Base-by-base conservation (phyloP, 1,284 basidiomycete species). In the Sphaerobolus stellatus region DNA sequence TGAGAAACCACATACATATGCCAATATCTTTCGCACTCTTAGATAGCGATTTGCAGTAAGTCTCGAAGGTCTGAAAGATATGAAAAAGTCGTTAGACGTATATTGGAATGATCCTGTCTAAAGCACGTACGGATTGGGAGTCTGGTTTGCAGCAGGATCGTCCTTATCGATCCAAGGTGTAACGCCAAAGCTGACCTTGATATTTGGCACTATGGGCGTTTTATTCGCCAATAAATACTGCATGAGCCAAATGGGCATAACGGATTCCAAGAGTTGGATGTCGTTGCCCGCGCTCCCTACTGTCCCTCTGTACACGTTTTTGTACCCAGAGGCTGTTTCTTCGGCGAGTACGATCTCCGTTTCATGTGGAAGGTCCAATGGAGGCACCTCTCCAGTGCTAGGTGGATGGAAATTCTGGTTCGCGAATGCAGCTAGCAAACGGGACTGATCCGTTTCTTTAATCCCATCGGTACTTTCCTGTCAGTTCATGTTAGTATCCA, bases 151-250 rank as follows among this genome's bases (percentile, higher is more conserved):
- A 30, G 22, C 40, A 31, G 33, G 9, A 20, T 77, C 74, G 54
- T 81, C 79, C 54, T 78, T 80, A 44, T 68, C 76, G 2, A 78
- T 79, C 77, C 83, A 91, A 1, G 95, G 93, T 54, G 94, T 72
- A 28, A 99, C 71, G 24, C 95, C 83, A 67, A 98, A 98, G 60
- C 92, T 92, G 48, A 96, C 69, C 73, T 97, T 98, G 52, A 80
- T 75, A 44, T 76, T 69, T 14, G 74, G 75, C 0, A 75, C 66
- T 3, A 74, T 59, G 2, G 77, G 75, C 22, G 76, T 71, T 63
- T 86, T 87, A 65, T 90, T 90, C 31, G 81, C 64, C 34, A 98
- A 78, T 41, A 98, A 71, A 64, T 88, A 96, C 68, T 98, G 92
- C 45, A 95, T 73, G 46, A 97, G 73, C 96, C 96, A 99, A 57